These are phyloP conservation scores for Fistulinella prunicolor DNA, from an alignment of 768 basidiomycete genomes.

Conservation along the genomic window DNA sequence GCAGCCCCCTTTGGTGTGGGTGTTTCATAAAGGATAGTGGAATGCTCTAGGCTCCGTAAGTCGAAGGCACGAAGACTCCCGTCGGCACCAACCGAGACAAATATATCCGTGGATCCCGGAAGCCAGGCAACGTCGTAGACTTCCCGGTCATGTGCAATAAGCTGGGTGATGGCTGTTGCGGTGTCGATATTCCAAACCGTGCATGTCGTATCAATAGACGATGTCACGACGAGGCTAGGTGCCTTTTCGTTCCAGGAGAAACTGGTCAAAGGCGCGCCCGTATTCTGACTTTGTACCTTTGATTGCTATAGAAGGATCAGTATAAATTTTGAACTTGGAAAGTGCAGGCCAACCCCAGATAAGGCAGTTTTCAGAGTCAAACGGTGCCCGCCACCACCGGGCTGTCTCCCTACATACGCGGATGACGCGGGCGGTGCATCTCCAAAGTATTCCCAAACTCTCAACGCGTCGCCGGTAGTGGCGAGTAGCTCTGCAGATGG, in stretches of 20 bases:
- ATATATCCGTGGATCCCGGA: conserved; percentile 92
- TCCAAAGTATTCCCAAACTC: conserved; percentile 85
- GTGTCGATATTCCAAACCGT: conserved; percentile 99
- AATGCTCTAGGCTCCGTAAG: conserved; percentile 93
- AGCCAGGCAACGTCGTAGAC: conserved; percentile 99
- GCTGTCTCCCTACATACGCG: conserved; percentile 68
- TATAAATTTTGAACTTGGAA: conserved; percentile 2
- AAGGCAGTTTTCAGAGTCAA: conserved; percentile 72
- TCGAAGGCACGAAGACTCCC: conserved; percentile 96
- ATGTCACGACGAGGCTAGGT: conserved; percentile 90
- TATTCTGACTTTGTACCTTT: conserved; percentile 81
- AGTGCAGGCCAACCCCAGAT: conserved; percentile 62
- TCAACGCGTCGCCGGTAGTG: conserved; percentile 89
- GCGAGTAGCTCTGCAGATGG: conserved; percentile 78
- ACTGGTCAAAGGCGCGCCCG: conserved; percentile 89
- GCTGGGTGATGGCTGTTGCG: conserved; percentile 89
- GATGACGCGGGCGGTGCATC: conserved; percentile 59
- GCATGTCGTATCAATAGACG: conserved; percentile 97
- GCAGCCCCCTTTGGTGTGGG: conserved; percentile 73
- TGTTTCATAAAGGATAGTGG: conserved; percentile 96
- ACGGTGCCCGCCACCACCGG: conserved; percentile 55
- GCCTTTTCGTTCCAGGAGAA: conserved; percentile 98
- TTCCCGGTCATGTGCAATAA: conserved; percentile 95
- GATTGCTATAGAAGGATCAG: conserved; percentile 56
- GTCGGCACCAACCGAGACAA: conserved; percentile 97